A percentile compares a stretch with the other conserved stretches of the same genome.
These are phyloP conservation scores for Epichloe coenophiala DNA, from an alignment of 2,329 filamentous ascomycete genomes.

Conservation along the genomic window DNA sequence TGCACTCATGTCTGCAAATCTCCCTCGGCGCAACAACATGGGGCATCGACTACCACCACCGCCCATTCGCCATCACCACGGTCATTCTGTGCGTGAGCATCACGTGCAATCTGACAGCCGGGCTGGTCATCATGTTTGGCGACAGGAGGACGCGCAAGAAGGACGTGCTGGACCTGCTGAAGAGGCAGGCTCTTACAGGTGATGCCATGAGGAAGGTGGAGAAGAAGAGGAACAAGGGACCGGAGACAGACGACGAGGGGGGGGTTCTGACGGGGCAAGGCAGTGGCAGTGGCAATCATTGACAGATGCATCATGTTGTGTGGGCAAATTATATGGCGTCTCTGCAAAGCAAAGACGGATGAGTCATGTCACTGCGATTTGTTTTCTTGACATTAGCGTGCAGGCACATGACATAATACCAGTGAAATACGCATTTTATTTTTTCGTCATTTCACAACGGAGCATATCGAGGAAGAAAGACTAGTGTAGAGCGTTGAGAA, in stretches of 20 bases:
- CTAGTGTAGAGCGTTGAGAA: too few relatives aligned
- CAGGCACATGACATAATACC: too few relatives aligned
- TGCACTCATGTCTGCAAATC: slow-evolving; percentile 69
- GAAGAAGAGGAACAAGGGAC: slow-evolving; percentile 6
- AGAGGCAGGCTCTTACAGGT: slow-evolving; percentile 60
- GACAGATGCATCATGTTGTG: too few relatives aligned
- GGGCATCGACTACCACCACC: slow-evolving; percentile 57
- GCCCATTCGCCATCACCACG: slow-evolving; percentile 62
- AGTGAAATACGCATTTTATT: too few relatives aligned
- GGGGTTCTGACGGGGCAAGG: too few relatives aligned
- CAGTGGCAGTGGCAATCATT: too few relatives aligned
- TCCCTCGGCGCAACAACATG: slow-evolving; percentile 66
- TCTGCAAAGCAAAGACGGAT: too few relatives aligned
- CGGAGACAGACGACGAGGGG: not conserved
- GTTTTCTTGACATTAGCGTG: too few relatives aligned
- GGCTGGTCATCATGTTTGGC: slow-evolving; percentile 64
- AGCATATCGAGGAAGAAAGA: too few relatives aligned
- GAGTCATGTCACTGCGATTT: too few relatives aligned
- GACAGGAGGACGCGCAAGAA: slow-evolving; percentile 71
- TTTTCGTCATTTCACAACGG: too few relatives aligned
- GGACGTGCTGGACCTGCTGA: slow-evolving; percentile 66
- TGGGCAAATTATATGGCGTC: too few relatives aligned
- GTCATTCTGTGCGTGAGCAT: slow-evolving; percentile 72
- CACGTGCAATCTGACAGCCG: slow-evolving; percentile 62
- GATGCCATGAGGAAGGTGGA: slow-evolving; percentile 37